phyloP scores from a whole-genome alignment of 345 rosid species.

The Zanthoxylum bungeanum region DNA sequence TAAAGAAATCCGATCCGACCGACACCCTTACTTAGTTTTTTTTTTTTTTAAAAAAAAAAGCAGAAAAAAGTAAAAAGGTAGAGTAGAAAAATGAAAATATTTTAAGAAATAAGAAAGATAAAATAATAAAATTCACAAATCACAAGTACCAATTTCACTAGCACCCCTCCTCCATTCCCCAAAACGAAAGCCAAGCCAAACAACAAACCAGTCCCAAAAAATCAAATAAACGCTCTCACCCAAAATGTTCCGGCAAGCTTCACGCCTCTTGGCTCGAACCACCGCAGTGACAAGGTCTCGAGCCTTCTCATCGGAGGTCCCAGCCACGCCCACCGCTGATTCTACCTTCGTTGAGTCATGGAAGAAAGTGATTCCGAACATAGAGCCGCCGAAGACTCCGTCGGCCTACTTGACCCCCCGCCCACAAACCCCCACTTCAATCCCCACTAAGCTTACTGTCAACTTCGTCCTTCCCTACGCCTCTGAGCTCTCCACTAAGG shows the following conservation, averaged over 20 bases:
- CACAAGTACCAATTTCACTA: too few relatives aligned
- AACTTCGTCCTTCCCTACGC: conserved; percentile 79
- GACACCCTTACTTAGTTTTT: too few relatives aligned
- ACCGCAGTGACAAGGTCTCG: conserved; percentile 28
- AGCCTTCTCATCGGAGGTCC: conserved; percentile 47
- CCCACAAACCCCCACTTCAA: conserved; percentile 51
- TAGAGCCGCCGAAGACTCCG: conserved; percentile 83
- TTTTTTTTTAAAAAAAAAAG: too few relatives aligned
- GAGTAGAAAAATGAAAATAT: too few relatives aligned
- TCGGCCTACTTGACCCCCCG: conserved; percentile 64
- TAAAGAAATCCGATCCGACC: too few relatives aligned
- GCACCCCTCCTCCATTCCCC: neutral
- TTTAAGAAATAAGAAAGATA: too few relatives aligned
- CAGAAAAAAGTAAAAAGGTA: too few relatives aligned
- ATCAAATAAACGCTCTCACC: neutral
- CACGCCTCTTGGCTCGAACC: conserved; percentile 48
- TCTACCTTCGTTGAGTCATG: conserved; percentile 56
- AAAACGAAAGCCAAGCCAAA: neutral
- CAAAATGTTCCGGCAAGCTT: conserved; percentile 49
- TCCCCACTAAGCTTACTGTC: conserved; percentile 82
- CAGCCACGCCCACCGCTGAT: conserved; percentile 45
- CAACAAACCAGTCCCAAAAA: neutral
- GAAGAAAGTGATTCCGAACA: conserved; percentile 70
- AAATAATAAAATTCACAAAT: too few relatives aligned
- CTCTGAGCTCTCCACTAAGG: conserved; percentile 50